Percentiles rank a stretch among this genome's conserved stretches.
Evolutionary conservation across 202 grass and related monocot species (phyloP).

Genomic region (Digitaria exilis): DNA sequence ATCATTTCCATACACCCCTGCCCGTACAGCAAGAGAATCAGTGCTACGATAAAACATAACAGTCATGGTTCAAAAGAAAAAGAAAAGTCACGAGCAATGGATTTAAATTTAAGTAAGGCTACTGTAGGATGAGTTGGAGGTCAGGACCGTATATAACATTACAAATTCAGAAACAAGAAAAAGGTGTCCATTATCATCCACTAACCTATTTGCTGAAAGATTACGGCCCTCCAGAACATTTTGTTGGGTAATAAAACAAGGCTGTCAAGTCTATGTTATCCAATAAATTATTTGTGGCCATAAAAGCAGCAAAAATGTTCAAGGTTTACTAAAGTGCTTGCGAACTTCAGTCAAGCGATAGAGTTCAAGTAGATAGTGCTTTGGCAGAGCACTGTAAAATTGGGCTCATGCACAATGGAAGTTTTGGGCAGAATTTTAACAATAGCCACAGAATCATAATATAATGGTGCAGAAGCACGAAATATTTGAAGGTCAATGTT

Average conservation of each 20-base stretch:
- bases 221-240: background rate
- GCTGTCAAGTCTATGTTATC: background rate
- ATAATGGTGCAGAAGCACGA: background rate
- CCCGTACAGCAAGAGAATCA: background rate
- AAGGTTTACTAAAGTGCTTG: background rate
- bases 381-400: background rate
- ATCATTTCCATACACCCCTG: background rate
- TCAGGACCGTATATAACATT: background rate
- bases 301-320: background rate
- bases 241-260: background rate
- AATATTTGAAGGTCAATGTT: background rate
- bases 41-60: background rate
- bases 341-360: background rate
- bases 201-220: background rate
- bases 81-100: background rate
- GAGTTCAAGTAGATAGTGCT: conserved; percentile 13
- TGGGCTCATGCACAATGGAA: background rate
- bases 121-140: background rate
- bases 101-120: background rate
- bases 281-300: background rate
- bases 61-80: background rate
- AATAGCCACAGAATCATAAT: background rate
- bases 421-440: background rate
- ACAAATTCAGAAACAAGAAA: background rate
- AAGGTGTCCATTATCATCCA: background rate